Base-by-base conservation (phyloP, 805 yeast genomes). In the Tetrapisispora phaffii region DNA sequence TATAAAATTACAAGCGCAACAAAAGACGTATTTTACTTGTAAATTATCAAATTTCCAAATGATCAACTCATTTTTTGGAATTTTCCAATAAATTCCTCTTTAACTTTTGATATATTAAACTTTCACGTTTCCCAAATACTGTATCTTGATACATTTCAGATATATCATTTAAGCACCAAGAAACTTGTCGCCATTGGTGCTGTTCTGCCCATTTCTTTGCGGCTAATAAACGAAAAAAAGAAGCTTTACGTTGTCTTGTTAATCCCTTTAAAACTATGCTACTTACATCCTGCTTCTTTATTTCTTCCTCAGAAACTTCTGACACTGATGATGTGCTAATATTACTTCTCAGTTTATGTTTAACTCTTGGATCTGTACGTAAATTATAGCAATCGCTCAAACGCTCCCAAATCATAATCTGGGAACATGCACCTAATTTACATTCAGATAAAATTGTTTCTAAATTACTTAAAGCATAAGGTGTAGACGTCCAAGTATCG, bases 211-310 rank as follows among this genome's bases (percentile, higher is more conserved):
- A 79, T 57, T 83, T 85, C 45, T 75, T 75, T 7, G 87, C 82
- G 0, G 96, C 80, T 23, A 88, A 59, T 23, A 88, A 59, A 51
- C 74, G 73, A 86, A 95, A 88, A 24, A 89, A 70, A 0, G 85
- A 77, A 1, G 88, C 77, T 58, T 87, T 87, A 44, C 97, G 72
- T 42, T 64, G 64, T 47, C 95, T 69, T 2, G 83, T 76, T 19
- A 77, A 60, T 0, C 90, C 80, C 32, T 73, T 58, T 0, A 70
- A 66, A 4, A 68, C 65, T 42, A 71, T 57, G 17, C n/a, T 17
- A 29, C 69, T 63, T 5, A 49, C 44, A 9, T 48, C 39, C 13
- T 38, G 29, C 24, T 29, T 39, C 34, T 28, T 16, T 26, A 10
- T 10, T 13, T 29, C 16, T 12, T 19, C 37, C 17, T 39, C 26